These are phyloP conservation scores for Bombardia bombarda DNA, from an alignment of 495 filamentous ascomycete genomes.

Conservation along the genomic window DNA sequence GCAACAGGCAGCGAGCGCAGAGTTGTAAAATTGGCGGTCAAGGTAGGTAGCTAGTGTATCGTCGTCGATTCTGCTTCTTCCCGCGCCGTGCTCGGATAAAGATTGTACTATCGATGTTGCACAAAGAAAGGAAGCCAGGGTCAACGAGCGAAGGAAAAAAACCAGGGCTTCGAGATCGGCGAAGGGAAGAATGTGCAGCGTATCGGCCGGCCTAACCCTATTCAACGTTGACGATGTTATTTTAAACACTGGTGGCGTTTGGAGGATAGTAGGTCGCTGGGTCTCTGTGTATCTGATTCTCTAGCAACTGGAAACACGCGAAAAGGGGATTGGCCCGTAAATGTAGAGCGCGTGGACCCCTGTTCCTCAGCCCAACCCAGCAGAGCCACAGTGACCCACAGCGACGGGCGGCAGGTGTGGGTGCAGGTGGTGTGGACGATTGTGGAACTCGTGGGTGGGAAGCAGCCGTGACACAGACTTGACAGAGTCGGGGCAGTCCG, in stretches of 20 bases:
- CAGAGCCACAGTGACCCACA: slow-evolving; percentile 3
- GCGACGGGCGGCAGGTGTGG: not conserved
- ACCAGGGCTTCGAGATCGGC: not conserved
- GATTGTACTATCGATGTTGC: too few species aligned
- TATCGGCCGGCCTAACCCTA: not conserved
- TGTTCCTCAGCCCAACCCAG: slow-evolving; percentile 6
- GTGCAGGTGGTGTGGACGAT: not conserved
- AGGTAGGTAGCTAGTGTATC: too few species aligned
- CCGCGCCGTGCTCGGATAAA: too few species aligned
- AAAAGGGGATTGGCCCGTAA: slow-evolving; percentile 10
- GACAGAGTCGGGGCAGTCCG: too few species aligned
- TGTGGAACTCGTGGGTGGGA: not conserved
- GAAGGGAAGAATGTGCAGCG: not conserved
- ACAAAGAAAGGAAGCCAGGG: too few species aligned
- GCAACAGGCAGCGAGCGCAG: too few species aligned
- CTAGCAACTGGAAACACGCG: slow-evolving; percentile 9
- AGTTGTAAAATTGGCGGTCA: not conserved
- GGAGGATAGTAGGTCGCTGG: too few species aligned
- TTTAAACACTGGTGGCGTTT: slow-evolving; percentile 15
- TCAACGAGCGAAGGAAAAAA: too few species aligned
- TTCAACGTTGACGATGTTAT: slow-evolving; percentile 10
- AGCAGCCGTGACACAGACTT: not conserved
- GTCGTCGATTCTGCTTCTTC: too few species aligned
- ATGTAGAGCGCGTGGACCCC: slow-evolving; percentile 8
- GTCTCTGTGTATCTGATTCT: slow-evolving; percentile 7